Percentiles rank a stretch among this genome's conserved stretches.
Evolutionary conservation across 768 basidiomycete genomes (phyloP).

Genomic region (Boletus edulis): DNA sequence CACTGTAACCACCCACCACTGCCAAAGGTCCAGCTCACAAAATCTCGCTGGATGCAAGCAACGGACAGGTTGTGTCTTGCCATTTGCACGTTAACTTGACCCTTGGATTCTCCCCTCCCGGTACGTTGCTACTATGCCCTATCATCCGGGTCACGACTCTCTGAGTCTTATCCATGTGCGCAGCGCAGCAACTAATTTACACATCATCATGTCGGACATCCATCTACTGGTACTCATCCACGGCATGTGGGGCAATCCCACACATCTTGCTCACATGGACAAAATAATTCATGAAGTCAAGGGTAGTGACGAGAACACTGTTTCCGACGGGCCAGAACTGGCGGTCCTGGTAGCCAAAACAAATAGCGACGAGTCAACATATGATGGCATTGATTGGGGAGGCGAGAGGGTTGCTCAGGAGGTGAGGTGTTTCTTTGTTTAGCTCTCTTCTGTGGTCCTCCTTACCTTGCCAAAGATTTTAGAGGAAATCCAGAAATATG

Average conservation of each 20-base stretch:
- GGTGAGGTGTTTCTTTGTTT: constrained; percentile 38
- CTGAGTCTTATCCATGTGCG: neutral
- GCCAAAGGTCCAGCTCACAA: too few relatives aligned
- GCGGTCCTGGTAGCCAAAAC: constrained; percentile 64
- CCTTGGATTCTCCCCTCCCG: neutral
- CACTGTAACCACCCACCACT: too few relatives aligned
- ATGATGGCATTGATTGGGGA: constrained; percentile 85
- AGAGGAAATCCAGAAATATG: constrained; percentile 52
- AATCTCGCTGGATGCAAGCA: neutral
- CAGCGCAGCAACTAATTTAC: constrained; percentile 4
- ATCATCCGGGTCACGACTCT: neutral
- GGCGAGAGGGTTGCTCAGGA: constrained; percentile 79
- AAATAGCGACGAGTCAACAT: constrained; percentile 65
- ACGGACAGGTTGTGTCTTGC: neutral
- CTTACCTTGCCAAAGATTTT: constrained; percentile 43
- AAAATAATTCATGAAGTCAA: constrained; percentile 51
- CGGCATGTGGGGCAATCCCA: constrained; percentile 82
- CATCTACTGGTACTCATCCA: constrained; percentile 48
- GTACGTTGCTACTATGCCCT: neutral
- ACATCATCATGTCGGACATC: constrained; percentile 26
- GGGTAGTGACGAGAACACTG: constrained; percentile 18
- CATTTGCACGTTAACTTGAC: constrained; percentile 8
- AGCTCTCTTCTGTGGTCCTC: neutral
- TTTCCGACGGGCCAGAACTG: constrained; percentile 41
- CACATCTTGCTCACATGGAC: constrained; percentile 57